These are phyloP conservation scores for Dioscorea alata DNA, from an alignment of 106 monocot species.

Conservation along the genomic window DNA sequence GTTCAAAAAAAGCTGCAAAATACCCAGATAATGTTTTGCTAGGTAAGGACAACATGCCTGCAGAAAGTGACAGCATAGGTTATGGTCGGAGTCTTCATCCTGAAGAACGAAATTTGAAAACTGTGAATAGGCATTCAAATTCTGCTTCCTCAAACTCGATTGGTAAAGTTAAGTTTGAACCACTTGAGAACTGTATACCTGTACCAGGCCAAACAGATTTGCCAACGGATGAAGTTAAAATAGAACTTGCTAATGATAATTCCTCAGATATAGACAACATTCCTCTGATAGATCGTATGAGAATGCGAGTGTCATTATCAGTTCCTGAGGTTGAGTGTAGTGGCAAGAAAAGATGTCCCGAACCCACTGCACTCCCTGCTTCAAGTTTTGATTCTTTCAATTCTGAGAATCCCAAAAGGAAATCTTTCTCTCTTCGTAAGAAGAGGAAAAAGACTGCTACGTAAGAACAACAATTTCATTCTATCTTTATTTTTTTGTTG, in stretches of 20 bases:
- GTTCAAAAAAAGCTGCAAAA: not conserved
- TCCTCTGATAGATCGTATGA: constrained; percentile 29
- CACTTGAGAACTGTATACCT: constrained; percentile 8
- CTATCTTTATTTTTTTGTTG: not conserved
- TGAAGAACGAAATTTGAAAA: constrained; percentile 6
- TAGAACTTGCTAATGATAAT: constrained; percentile 17
- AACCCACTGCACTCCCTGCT: not conserved
- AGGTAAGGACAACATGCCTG: not conserved
- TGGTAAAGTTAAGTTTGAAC: constrained; percentile 24
- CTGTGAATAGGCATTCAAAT: not conserved
- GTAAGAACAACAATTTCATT: constrained; percentile 15
- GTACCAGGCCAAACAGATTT: not conserved
- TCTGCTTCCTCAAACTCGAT: constrained; percentile 5
- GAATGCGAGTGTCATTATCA: constrained; percentile 3
- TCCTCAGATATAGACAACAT: constrained; percentile 46
- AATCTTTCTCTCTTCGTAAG: constrained; percentile 22
- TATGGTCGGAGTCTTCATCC: constrained; percentile 2
- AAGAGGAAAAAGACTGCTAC: constrained; percentile 81
- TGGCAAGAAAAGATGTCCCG: not conserved
- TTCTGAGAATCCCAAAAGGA: constrained; percentile 7
- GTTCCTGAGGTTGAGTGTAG: not conserved
- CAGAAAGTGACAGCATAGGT: not conserved
- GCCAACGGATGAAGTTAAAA: constrained; percentile 12
- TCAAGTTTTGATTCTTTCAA: constrained; percentile 4
- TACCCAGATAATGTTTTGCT: not conserved